phyloP scores from a whole-genome alignment of 73 alveolate species.

The Paramecium tetraurelia region DNA sequence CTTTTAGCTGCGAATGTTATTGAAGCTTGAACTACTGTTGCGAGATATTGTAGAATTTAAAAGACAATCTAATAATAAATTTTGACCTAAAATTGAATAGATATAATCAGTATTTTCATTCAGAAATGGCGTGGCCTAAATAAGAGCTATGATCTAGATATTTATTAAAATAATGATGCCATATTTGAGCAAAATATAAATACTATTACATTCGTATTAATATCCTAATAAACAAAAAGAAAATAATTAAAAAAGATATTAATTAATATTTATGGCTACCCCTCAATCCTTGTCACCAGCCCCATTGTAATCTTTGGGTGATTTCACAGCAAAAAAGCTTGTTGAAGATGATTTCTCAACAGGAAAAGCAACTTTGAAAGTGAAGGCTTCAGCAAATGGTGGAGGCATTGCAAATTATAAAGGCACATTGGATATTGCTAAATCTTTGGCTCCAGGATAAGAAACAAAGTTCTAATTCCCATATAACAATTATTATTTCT shows the following conservation, averaged over 20 bases:
- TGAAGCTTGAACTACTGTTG: neutral
- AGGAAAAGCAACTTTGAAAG: conserved; percentile 23
- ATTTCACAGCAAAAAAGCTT: neutral
- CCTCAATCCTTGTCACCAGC: conserved; percentile 26
- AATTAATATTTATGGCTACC: neutral
- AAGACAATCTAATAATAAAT: neutral
- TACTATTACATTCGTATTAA: neutral
- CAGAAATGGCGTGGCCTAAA: neutral
- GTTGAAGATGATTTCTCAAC: conserved; percentile 40
- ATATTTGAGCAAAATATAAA: neutral
- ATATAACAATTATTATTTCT: conserved; percentile 20
- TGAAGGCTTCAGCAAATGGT: neutral
- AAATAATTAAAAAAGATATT: conserved; percentile 4
- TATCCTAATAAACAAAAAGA: neutral
- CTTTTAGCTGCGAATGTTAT: neutral
- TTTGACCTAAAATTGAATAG: neutral
- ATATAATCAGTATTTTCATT: neutral
- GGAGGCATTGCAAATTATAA: neutral
- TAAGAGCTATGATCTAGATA: neutral
- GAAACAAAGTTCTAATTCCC: conserved; percentile 39
- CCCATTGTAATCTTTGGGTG: conserved; percentile 18
- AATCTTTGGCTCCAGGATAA: neutral
- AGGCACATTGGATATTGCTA: neutral
- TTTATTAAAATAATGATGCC: neutral
- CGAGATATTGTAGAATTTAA: neutral